These are phyloP conservation scores for Nissolia schottii DNA, from an alignment of 306 rosid species.

Conservation along the genomic window DNA sequence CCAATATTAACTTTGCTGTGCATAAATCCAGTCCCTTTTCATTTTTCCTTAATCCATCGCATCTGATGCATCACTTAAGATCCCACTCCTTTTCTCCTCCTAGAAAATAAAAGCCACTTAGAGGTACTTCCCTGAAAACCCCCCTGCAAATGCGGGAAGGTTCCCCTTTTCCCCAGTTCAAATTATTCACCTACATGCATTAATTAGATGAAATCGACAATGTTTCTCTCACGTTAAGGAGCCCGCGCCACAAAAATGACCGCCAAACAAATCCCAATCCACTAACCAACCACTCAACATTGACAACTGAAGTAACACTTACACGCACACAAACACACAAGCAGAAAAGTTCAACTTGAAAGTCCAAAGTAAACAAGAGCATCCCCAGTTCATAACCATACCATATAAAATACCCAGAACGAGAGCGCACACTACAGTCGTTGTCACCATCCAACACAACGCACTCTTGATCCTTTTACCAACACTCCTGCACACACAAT, in stretches of 20 bases:
- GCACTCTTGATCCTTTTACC: constrained; percentile 82
- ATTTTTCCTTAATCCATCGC: not conserved
- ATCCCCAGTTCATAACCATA: constrained; percentile 24
- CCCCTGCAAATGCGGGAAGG: not conserved
- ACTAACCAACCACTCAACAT: not conserved
- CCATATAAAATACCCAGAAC: constrained; percentile 83
- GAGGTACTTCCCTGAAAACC: not conserved
- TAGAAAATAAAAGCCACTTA: no score
- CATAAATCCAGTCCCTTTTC: not conserved
- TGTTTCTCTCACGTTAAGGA: not conserved
- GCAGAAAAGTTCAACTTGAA: not conserved
- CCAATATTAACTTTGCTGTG: not conserved
- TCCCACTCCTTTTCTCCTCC: no score
- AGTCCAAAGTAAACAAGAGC: not conserved
- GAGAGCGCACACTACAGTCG: constrained; percentile 82
- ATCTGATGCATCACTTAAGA: not conserved
- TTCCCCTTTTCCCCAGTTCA: not conserved
- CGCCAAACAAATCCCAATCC: constrained; percentile 5
- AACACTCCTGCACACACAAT: constrained; percentile 65
- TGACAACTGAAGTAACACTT: not conserved
- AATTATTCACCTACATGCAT: not conserved
- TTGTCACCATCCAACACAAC: constrained; percentile 72
- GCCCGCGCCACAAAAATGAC: not conserved
- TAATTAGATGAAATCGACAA: not conserved
- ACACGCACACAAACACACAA: not conserved